A percentile compares a stretch with the other conserved stretches of the same genome.
phyloP scores from a whole-genome alignment of 805 yeast genomes.

The Hanseniaspora vineae region DNA sequence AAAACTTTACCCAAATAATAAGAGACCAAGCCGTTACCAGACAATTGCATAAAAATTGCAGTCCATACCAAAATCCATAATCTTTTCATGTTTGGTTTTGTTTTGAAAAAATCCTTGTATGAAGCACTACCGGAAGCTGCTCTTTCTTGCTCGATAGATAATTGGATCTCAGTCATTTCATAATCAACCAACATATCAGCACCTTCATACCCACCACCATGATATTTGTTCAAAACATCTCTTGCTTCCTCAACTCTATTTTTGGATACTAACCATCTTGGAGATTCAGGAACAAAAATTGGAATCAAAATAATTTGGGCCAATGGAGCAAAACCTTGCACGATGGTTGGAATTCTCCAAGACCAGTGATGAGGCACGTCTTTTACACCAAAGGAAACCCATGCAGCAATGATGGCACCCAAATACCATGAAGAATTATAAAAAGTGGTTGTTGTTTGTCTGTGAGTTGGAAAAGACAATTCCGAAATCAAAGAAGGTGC shows the following conservation, averaged over 20 bases:
- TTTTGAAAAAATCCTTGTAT: slow-evolving; percentile 27
- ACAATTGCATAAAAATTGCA: slow-evolving; percentile 29
- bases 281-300: slow-evolving; percentile 32
- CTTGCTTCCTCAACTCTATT: slow-evolving; percentile 32
- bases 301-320: slow-evolving; percentile 1
- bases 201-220: slow-evolving; percentile 2
- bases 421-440: slow-evolving; percentile 40
- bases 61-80: slow-evolving; percentile 23
- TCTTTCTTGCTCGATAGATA: slow-evolving; percentile 29
- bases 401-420: slow-evolving; percentile 39
- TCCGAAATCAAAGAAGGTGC: slow-evolving; percentile 38
- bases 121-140: slow-evolving; percentile 17
- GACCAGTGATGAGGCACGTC: slow-evolving; percentile 17
- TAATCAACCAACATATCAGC: slow-evolving; percentile 1
- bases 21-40: slow-evolving; percentile 41
- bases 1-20: slow-evolving; percentile 39
- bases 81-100: slow-evolving; percentile 30
- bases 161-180: slow-evolving; percentile 15
- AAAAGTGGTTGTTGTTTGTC: slow-evolving; percentile 29
- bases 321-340: slow-evolving; percentile 33
- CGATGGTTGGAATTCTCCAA: slow-evolving; percentile 43
- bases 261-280: slow-evolving; percentile 31
- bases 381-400: slow-evolving; percentile 32
- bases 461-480: slow-evolving; percentile 28
- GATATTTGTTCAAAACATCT: slow-evolving; percentile 19